A percentile compares a stretch with the other conserved stretches of the same genome.
These are phyloP conservation scores for Glycyrrhiza uralensis DNA, from an alignment of 306 rosid species.

Conservation along the genomic window DNA sequence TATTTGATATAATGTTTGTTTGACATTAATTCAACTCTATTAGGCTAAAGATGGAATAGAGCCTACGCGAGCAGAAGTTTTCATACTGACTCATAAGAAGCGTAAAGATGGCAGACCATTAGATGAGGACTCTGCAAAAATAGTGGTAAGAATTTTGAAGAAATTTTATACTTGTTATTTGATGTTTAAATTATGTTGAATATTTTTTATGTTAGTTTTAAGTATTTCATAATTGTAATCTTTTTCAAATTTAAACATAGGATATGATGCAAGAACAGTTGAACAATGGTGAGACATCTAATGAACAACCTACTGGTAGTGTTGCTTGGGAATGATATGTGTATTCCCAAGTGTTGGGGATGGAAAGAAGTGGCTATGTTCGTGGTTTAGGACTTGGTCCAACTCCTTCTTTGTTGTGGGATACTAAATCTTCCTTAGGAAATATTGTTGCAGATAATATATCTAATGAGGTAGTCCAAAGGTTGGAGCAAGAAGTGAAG, in stretches of 20 bases:
- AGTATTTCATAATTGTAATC: background rate
- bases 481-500: background rate
- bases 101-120: background rate
- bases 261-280: background rate
- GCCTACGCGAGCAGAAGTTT: background rate
- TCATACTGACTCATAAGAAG: background rate
- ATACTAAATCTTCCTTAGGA: background rate
- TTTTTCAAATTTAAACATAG: background rate
- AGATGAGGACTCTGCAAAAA: background rate
- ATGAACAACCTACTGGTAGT: background rate
- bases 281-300: too few species aligned
- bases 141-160: background rate
- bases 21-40: background rate
- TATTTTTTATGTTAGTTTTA: background rate
- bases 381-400: background rate
- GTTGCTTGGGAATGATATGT: background rate
- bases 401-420: background rate
- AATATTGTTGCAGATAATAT: background rate
- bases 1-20: background rate
- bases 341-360: background rate
- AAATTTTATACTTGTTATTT: background rate
- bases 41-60: constrained; percentile 2
- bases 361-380: background rate
- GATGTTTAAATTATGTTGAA: background rate
- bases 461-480: background rate